A percentile compares a stretch with the other conserved stretches of the same genome.
Evolutionary conservation across 1,139 yeast species (phyloP).

Genomic region (Debaryomyces psychrophilus): DNA sequence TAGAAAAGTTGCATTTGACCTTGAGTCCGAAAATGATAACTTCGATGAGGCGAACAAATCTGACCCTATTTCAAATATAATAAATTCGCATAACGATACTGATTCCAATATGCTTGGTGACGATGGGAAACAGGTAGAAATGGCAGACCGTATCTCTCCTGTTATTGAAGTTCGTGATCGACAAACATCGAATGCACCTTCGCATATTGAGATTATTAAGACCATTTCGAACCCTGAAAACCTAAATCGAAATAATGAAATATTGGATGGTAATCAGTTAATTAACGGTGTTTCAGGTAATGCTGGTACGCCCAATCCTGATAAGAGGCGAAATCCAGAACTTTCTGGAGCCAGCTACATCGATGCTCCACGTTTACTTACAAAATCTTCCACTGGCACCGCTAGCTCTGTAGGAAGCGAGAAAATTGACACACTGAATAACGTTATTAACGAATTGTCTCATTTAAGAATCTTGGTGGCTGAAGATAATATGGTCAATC

Average conservation of each 20-base stretch:
- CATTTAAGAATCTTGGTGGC: slow-evolving; percentile 76
- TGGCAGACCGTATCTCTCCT: neutral
- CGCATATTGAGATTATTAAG: neutral
- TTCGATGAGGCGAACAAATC: slow-evolving; percentile 1
- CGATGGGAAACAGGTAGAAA: neutral
- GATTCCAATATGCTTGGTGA: neutral
- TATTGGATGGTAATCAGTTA: neutral
- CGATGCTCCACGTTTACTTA: slow-evolving; percentile 50
- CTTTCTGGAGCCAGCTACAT: slow-evolving; percentile 19
- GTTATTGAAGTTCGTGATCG: neutral
- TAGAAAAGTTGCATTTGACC: slow-evolving; percentile 43
- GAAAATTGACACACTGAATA: slow-evolving; percentile 20
- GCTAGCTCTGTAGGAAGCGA: slow-evolving; percentile 44
- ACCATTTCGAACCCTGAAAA: neutral
- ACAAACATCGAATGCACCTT: neutral
- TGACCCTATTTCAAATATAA: neutral
- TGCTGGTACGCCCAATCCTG: neutral
- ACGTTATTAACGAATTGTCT: slow-evolving; percentile 33
- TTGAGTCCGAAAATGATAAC: slow-evolving; percentile 6
- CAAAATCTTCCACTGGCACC: slow-evolving; percentile 60
- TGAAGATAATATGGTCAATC: slow-evolving; percentile 90
- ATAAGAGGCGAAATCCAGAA: slow-evolving; percentile 6
- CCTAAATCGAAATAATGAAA: neutral
- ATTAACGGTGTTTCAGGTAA: neutral
- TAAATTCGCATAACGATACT: neutral